These are phyloP conservation scores for Dipteronia sinensis DNA, from an alignment of 345 rosid species.

Conservation along the genomic window DNA sequence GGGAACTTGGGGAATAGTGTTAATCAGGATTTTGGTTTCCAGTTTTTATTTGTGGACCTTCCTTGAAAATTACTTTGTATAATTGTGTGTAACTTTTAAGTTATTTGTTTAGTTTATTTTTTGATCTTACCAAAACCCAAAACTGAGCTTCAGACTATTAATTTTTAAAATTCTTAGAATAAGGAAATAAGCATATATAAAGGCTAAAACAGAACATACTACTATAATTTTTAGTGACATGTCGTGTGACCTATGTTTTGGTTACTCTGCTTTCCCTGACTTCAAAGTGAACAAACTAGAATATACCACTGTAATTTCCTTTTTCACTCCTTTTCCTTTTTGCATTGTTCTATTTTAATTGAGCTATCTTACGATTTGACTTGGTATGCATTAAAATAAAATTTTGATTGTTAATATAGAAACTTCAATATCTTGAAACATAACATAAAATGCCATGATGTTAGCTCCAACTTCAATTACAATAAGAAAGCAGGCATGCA, in stretches of 20 bases:
- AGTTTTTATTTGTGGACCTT: neutral
- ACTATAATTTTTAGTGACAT: neutral
- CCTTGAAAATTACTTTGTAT: neutral
- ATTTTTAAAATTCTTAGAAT: neutral
- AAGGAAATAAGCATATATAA: neutral
- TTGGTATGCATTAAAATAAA: neutral
- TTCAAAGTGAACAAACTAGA: no score
- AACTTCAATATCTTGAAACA: neutral
- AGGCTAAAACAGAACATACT: neutral
- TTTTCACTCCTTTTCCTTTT: neutral
- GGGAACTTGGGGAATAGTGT: neutral
- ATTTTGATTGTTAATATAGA: neutral
- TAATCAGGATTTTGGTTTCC: neutral
- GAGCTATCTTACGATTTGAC: neutral
- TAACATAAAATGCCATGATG: neutral
- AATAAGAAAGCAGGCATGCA: neutral
- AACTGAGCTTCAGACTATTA: neutral
- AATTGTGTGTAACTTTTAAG: neutral
- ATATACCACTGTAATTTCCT: neutral
- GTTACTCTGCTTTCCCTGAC: neutral
- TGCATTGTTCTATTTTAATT: neutral
- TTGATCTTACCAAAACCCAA: neutral
- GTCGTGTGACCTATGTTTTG: neutral
- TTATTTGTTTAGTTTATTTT: neutral
- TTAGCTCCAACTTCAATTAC: neutral